Conservation (phyloP, 768 basidiomycete species). For the Suillus weaverae region DNA sequence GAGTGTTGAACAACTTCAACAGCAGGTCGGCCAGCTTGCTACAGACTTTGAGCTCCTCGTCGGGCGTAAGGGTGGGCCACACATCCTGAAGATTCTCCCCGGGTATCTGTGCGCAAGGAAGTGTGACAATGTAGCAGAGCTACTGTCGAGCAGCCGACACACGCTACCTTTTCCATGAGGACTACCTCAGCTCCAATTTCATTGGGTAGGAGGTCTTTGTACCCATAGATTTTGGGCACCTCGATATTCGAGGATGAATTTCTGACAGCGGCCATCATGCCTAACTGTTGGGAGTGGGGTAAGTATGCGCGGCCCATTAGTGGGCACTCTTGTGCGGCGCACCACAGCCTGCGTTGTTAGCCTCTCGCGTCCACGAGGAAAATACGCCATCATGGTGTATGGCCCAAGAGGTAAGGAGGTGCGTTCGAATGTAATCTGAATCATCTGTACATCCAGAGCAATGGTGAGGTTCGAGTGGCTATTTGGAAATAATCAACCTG, state of each 20-base stretch:
- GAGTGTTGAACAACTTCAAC: slow-evolving; percentile 31
- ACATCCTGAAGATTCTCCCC: slow-evolving; percentile 27
- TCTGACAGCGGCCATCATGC: slow-evolving; percentile 28
- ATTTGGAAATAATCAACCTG: slow-evolving; percentile 4
- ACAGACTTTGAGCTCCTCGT: slow-evolving; percentile 24
- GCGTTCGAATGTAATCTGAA: slow-evolving; percentile 29
- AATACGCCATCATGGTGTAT: slow-evolving; percentile 30
- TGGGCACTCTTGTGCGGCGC: slow-evolving; percentile 9
- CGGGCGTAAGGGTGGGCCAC: slow-evolving; percentile 23
- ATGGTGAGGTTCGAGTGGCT: background rate
- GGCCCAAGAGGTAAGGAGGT: slow-evolving; percentile 29
- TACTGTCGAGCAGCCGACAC: background rate
- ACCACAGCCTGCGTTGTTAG: slow-evolving; percentile 33
- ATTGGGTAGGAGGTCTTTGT: slow-evolving; percentile 27
- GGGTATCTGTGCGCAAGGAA: slow-evolving; percentile 19
- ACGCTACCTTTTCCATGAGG: slow-evolving; percentile 31
- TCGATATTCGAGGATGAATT: slow-evolving; percentile 18
- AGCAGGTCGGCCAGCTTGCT: slow-evolving; percentile 27
- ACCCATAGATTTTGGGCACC: slow-evolving; percentile 32
- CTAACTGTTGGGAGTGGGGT: slow-evolving; percentile 21
- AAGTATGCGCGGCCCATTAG: background rate
- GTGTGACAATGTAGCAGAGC: slow-evolving; percentile 8
- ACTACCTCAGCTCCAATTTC: slow-evolving; percentile 33
- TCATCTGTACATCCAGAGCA: slow-evolving; percentile 22
- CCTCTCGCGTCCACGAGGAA: slow-evolving; percentile 27